Evolutionary conservation across 306 rosid genomes (phyloP).

Genomic region (Betula pendula): DNA sequence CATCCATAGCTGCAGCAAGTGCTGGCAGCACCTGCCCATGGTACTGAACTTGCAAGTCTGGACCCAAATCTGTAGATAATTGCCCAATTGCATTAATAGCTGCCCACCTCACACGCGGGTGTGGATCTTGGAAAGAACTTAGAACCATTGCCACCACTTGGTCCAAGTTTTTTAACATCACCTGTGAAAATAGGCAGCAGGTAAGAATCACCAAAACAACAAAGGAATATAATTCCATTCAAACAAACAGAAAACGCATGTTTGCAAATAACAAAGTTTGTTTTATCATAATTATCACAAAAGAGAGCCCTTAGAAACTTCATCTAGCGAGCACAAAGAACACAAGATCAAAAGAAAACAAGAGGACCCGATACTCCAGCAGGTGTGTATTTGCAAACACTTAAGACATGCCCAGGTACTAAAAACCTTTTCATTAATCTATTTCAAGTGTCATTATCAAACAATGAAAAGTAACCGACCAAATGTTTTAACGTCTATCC

Average conservation of each 20-base stretch:
- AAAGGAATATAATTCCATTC: neutral
- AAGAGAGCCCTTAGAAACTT: neutral
- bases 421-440: neutral
- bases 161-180: slow-evolving; percentile 88
- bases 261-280: neutral
- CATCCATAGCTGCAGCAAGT: slow-evolving; percentile 92
- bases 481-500: neutral
- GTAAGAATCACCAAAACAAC: slow-evolving; percentile 1
- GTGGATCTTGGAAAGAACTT: slow-evolving; percentile 90
- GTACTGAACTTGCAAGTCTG: slow-evolving; percentile 86
- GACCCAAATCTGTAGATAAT: slow-evolving; percentile 95
- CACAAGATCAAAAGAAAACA: neutral
- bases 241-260: neutral
- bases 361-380: neutral
- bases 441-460: neutral
- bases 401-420: neutral
- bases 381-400: neutral
- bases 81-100: slow-evolving; percentile 98
- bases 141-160: slow-evolving; percentile 98
- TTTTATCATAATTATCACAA: neutral
- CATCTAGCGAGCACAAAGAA: neutral
- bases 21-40: slow-evolving; percentile 89
- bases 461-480: neutral
- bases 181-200: slow-evolving; percentile 45
- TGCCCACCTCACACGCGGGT: slow-evolving; percentile 99